phyloP scores from a whole-genome alignment of 768 basidiomycete genomes.

The Pleurotus ostreatus region DNA sequence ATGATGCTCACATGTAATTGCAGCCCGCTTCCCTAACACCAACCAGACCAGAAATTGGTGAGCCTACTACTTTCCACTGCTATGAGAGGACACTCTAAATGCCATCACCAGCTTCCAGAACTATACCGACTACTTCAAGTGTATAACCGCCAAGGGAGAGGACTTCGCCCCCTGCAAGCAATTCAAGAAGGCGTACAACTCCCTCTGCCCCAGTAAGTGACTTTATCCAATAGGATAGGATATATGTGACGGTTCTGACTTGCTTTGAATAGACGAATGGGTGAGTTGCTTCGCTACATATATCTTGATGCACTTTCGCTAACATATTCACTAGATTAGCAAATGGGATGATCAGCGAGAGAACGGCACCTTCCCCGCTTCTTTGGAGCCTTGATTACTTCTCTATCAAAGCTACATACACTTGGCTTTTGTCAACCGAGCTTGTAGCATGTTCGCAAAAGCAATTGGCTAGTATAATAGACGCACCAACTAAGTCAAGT shows the following conservation, averaged over 20 bases:
- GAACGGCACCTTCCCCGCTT: conserved; percentile 87
- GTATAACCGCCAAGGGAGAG: conserved; percentile 94
- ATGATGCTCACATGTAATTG: conserved; percentile 12
- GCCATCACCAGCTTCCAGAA: conserved; percentile 73
- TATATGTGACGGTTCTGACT: conserved; percentile 4
- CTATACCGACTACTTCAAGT: conserved; percentile 99
- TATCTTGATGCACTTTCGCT: conserved; percentile 10
- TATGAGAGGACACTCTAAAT: neutral
- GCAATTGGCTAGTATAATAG: neutral
- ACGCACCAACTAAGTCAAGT: neutral
- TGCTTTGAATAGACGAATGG: conserved; percentile 74
- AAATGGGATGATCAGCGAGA: conserved; percentile 97
- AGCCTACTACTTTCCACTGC: conserved; percentile 12
- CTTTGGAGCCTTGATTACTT: conserved; percentile 57
- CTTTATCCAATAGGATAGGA: neutral
- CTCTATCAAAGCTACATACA: neutral
- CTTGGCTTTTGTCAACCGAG: neutral
- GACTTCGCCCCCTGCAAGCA: conserved; percentile 99
- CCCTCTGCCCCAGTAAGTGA: conserved; percentile 95
- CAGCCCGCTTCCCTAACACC: conserved; percentile 85
- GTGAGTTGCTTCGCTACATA: conserved; percentile 34
- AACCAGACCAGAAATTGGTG: conserved; percentile 98
- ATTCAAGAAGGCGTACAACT: conserved; percentile 94
- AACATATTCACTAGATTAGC: conserved; percentile 46
- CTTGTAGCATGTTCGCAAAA: conserved; percentile 3